Base-by-base conservation (phyloP, 1,284 basidiomycete species). In the Ceratobasidium sp. region DNA sequence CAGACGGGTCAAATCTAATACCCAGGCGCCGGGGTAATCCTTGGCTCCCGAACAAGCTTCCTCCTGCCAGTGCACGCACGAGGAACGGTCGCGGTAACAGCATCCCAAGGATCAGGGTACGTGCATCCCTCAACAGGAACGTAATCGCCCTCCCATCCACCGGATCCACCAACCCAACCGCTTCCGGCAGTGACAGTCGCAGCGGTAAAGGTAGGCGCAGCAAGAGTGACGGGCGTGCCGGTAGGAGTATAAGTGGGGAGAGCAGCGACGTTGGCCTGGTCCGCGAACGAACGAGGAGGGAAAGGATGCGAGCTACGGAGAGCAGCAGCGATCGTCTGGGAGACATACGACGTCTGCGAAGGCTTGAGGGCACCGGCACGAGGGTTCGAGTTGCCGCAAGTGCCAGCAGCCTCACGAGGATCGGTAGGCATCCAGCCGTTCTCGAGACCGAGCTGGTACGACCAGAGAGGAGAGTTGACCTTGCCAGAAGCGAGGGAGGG, bases 381-480 rank as follows among this genome's bases (percentile, higher is more conserved):
- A 15, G 82, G 77, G 19, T 83, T 75, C 78, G 80, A 48, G 80
- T 89, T 86, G 29, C 86, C 85, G 81, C 95, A 97, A 47, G 84
- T 87, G 41, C 95, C 95, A 24, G 84, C 73, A 1, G 90, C 88
- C n/a, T 81, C 81, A 75, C 94, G 87, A 27, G 95, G 95, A 82
- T 97, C 93, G 0, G 82, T 84, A 19, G 94, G 93, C 76, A 96
- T 91, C 89, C 90, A 97, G 14, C 95, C 95, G 63, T 89, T 83
- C 79, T 89, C 82, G 56, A 95, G 85, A 47, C 95, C 95, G 75
- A 95, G 91, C 78, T 90, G 83, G 84, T 96, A 96, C 50, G 93
- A 91, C 95, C 95, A 93, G 47, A 91, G 84, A 24, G 93, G 93
- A 1, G 92, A 83, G 79, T 89, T 85, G 11, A 93, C 88, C 22